These are phyloP conservation scores for Candida sp. DNA, from an alignment of 1,139 yeast species.

Conservation along the genomic window DNA sequence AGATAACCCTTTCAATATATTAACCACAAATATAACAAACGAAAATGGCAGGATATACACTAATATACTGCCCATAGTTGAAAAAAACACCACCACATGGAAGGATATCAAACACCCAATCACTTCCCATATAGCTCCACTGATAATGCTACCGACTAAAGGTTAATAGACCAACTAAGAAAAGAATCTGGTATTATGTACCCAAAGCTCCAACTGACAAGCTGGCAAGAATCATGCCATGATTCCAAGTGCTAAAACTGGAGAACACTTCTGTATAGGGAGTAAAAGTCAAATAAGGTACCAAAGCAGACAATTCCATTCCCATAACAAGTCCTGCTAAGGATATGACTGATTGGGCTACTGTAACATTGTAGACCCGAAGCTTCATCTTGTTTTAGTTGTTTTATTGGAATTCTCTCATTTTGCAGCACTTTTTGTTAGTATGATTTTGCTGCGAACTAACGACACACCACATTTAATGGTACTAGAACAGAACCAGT, in stretches of 20 bases:
- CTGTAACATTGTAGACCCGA: conserved; percentile 1
- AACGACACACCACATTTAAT: background rate
- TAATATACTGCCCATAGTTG: conserved; percentile 25
- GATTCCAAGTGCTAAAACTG: conserved; percentile 19
- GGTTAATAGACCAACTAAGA: too few relatives aligned
- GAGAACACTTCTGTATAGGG: conserved; percentile 23
- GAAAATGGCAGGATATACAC: conserved; percentile 22
- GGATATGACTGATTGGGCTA: background rate
- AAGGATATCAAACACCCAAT: conserved; percentile 25
- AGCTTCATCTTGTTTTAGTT: background rate
- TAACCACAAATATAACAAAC: conserved; percentile 23
- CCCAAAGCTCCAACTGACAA: conserved; percentile 31
- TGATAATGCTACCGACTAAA: conserved; percentile 28
- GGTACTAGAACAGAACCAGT: background rate
- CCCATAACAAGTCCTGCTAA: conserved; percentile 24
- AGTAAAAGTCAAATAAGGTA: conserved; percentile 18
- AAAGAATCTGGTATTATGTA: conserved; percentile 10
- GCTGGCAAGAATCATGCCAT: conserved; percentile 22
- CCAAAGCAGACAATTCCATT: conserved; percentile 25
- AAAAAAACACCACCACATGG: conserved; percentile 21
- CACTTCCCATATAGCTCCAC: conserved; percentile 27
- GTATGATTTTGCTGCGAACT: background rate
- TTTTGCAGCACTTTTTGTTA: conserved; percentile 1
- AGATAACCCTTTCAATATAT: conserved; percentile 27
- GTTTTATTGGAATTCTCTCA: background rate